These are phyloP conservation scores for Claviceps africana DNA, from an alignment of 2,329 filamentous ascomycete species.

Conservation along the genomic window DNA sequence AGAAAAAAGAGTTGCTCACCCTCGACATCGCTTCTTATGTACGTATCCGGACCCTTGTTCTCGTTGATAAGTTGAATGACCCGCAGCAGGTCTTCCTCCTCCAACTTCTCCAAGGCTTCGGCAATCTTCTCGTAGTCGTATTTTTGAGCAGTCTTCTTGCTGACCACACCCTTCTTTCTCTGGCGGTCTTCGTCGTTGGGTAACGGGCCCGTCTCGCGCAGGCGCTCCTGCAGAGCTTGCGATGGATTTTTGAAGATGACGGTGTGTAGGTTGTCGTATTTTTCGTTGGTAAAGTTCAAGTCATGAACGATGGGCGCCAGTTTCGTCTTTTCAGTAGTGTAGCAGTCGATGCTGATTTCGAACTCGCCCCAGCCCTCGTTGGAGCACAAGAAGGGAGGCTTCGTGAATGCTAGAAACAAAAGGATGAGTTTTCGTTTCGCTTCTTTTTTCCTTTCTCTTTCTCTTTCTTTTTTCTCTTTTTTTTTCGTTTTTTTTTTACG, in stretches of 20 bases:
- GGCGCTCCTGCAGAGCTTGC: conserved; percentile 60
- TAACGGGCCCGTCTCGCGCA: conserved; percentile 77
- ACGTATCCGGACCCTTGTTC: conserved; percentile 85
- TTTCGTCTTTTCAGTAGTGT: conserved; percentile 76
- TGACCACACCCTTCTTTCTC: conserved; percentile 47
- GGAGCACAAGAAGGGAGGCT: conserved; percentile 73
- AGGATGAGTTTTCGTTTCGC: not conserved
- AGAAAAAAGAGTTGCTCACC: conserved; percentile 51
- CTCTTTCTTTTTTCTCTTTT: no score
- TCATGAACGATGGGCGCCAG: conserved; percentile 64
- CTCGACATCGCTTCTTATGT: conserved; percentile 94
- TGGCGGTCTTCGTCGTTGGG: conserved; percentile 53
- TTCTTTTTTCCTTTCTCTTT: no score
- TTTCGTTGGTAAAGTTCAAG: conserved; percentile 71
- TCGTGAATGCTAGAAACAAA: conserved; percentile 50
- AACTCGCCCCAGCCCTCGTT: conserved; percentile 99
- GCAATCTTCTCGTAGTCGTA: conserved; percentile 93
- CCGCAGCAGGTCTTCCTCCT: conserved; percentile 84
- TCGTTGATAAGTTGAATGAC: conserved; percentile 98
- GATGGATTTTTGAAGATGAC: conserved; percentile 90
- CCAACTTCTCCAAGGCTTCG: conserved; percentile 74
- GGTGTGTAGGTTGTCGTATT: conserved; percentile 70
- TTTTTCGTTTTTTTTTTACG: no score
- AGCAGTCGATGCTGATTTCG: conserved; percentile 78
- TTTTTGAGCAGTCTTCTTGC: conserved; percentile 64